Evolutionary conservation across 2,329 filamentous ascomycete species (phyloP), one percentile per base, ranked within the genome.

Genomic region (Byssochlamys sp.): DNA sequence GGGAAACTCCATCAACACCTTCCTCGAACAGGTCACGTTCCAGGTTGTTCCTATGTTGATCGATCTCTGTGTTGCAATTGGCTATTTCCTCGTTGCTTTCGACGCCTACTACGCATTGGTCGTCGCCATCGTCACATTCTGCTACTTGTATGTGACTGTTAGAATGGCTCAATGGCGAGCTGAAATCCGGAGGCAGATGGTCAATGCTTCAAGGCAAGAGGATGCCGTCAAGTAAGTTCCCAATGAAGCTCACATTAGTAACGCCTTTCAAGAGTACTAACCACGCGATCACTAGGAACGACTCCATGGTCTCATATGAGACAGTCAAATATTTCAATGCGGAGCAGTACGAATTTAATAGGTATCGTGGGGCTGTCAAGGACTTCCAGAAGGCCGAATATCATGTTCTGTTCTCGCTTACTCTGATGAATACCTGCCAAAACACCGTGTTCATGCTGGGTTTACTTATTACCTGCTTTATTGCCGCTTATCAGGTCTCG

Each of bases 291-390:
- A 24, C 11, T 61, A 83, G 80, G 75, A 97, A 96, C 70, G 94
- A 99, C 72, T 97, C 94, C 0, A 94, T 99, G 78, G 91, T 94
- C 61, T 95, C 91, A n/a, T 99, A 97, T 72, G 94, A 99, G 76
- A 92, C 89, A 1, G 89, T 92, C 69, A 94, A 92, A 70, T 92
- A 92, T 67, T 94, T 94, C 79, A 92, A 92, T 65, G 89, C 89
- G 6, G 89, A 92, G 67, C 78, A 83, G 1, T 91, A 88, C 67
- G 89, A 94, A 67, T 91, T 90, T 63, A 77, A 80, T 53, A 82
- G 89, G 26, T 92, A 91, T 67, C 81, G 85, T 52, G 74, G 80
- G 51, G 88, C 89, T 27, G 88, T 94, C 56, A 77, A 77, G 52
- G 82, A 82, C 56, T 92, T 86, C 71, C 89, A 92, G 69, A 76